phyloP scores from a whole-genome alignment of 225 moss, liverwort and hornwort genomes.

The Ulota crispa region DNA sequence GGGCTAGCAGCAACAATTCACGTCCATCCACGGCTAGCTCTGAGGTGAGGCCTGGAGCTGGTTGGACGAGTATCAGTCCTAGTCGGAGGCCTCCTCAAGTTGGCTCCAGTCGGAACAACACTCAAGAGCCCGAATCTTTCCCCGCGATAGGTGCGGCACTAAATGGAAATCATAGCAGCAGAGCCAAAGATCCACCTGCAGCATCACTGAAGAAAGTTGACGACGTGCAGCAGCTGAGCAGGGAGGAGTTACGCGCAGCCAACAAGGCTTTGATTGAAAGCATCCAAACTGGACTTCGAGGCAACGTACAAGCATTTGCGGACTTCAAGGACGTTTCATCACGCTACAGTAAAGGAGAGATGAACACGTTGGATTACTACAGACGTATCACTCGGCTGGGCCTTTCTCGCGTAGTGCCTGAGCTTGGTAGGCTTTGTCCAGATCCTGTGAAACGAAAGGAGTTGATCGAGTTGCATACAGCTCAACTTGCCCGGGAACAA shows the following conservation, averaged over 20 bases:
- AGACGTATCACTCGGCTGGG: slow-evolving; percentile 74
- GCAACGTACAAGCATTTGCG: slow-evolving; percentile 82
- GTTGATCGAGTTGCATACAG: slow-evolving; percentile 66
- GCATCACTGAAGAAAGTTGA: slow-evolving; percentile 31
- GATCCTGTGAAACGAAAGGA: slow-evolving; percentile 80
- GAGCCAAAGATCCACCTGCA: slow-evolving; percentile 25
- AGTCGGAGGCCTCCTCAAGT: slow-evolving; percentile 37
- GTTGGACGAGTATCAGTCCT: slow-evolving; percentile 46
- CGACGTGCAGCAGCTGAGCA: slow-evolving; percentile 45
- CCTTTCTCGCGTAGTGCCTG: slow-evolving; percentile 77
- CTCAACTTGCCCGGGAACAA: slow-evolving; percentile 61
- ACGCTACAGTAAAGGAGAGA: slow-evolving; percentile 77
- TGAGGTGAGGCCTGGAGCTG: slow-evolving; percentile 29
- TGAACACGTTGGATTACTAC: slow-evolving; percentile 75
- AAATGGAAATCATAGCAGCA: slow-evolving; percentile 33
- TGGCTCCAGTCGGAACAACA: slow-evolving; percentile 26
- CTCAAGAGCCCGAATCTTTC: slow-evolving; percentile 34
- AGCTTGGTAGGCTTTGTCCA: slow-evolving; percentile 95
- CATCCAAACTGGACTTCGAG: slow-evolving; percentile 72
- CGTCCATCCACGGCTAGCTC: slow-evolving; percentile 31
- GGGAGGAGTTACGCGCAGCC: slow-evolving; percentile 70
- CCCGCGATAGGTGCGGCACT: slow-evolving; percentile 44
- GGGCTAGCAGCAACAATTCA: slow-evolving; percentile 36
- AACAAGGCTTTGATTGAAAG: slow-evolving; percentile 80
- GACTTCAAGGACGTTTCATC: slow-evolving; percentile 90